phyloP scores from a whole-genome alignment of 2,329 filamentous ascomycete species.

The Knufia petricola region DNA sequence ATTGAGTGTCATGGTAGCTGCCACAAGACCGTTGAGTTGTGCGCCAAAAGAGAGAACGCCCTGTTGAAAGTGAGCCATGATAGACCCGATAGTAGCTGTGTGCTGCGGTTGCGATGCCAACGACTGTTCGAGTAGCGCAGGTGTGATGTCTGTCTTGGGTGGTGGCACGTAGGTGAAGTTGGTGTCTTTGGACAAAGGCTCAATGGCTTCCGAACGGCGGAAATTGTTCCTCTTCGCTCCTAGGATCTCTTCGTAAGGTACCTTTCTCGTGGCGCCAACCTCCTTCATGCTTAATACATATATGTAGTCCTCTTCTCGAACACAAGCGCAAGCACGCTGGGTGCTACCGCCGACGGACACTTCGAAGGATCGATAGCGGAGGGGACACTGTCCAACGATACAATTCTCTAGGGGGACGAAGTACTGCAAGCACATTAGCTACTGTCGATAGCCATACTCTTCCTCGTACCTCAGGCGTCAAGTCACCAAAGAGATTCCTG shows the following conservation, averaged over 20 bases:
- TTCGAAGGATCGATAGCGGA: too few relatives aligned
- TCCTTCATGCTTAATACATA: too few relatives aligned
- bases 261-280: neutral
- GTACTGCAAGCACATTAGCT: too few relatives aligned
- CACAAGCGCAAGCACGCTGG: too few relatives aligned
- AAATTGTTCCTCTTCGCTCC: neutral
- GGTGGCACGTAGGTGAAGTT: constrained; percentile 18
- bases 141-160: constrained; percentile 20
- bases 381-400: too few relatives aligned
- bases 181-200: neutral
- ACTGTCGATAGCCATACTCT: too few relatives aligned
- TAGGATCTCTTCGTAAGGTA: neutral
- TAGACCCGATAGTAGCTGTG: constrained; percentile 17
- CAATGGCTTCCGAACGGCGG: neutral
- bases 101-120: constrained; percentile 18
- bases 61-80: constrained; percentile 17
- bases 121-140: constrained; percentile 17
- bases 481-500: too few relatives aligned
- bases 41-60: constrained; percentile 15
- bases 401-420: too few relatives aligned
- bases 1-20: constrained; percentile 18
- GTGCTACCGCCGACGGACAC: too few relatives aligned
- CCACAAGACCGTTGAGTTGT: constrained; percentile 18
- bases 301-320: too few relatives aligned
- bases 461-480: too few relatives aligned